Percentiles rank a stretch among this genome's conserved stretches.
phyloP scores from a whole-genome alignment of 2,329 filamentous ascomycete genomes.

The Aspergillus cejpii region DNA sequence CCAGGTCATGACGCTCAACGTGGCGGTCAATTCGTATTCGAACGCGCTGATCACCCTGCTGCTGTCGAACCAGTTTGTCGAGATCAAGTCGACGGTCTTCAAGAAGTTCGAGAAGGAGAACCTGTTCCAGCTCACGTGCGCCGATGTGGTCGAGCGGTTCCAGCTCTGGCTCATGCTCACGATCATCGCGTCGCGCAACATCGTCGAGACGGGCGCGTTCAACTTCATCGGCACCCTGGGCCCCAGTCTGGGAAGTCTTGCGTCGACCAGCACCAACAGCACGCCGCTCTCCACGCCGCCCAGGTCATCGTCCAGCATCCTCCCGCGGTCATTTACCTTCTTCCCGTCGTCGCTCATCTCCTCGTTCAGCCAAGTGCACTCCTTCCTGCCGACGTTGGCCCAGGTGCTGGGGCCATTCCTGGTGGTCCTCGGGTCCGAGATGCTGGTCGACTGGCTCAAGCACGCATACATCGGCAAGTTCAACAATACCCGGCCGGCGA shows the following conservation, averaged over 20 bases:
- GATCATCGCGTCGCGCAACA: constrained; percentile 92
- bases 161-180: constrained; percentile 96
- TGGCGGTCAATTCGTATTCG: constrained; percentile 96
- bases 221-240: constrained; percentile 46
- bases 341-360: constrained; percentile 50
- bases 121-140: constrained; percentile 90
- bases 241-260: constrained; percentile 25
- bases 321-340: constrained; percentile 86
- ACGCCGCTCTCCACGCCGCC: constrained; percentile 55
- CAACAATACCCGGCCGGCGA: constrained; percentile 87
- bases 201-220: constrained; percentile 87
- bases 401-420: constrained; percentile 90
- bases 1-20: constrained; percentile 94
- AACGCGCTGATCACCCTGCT: constrained; percentile 88
- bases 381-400: constrained; percentile 47
- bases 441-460: constrained; percentile 94
- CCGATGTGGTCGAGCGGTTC: constrained; percentile 93
- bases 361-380: constrained; percentile 40
- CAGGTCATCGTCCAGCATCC: constrained; percentile 57
- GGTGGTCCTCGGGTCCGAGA: constrained; percentile 90
- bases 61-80: constrained; percentile 96
- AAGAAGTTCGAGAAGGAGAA: constrained; percentile 99
- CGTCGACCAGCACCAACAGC: constrained; percentile 36
- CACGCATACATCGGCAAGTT: constrained; percentile 98
- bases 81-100: constrained; percentile 97